These are phyloP conservation scores for Chrysanthemum seticuspe DNA, from an alignment of 129 eudicot genomes.

Conservation along the genomic window DNA sequence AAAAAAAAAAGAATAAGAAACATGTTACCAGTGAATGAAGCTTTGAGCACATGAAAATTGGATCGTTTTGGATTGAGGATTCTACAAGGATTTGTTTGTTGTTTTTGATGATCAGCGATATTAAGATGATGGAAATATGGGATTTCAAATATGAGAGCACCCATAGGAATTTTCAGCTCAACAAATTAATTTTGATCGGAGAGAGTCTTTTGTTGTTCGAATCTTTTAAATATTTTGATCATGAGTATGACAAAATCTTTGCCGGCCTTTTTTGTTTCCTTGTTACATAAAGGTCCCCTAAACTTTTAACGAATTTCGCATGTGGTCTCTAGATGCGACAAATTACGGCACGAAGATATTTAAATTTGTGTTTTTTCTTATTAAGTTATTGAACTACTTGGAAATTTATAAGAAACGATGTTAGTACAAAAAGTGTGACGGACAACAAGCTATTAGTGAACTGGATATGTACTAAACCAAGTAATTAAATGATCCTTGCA, in stretches of 20 bases:
- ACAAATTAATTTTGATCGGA: conserved; percentile 4
- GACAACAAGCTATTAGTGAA: too few relatives aligned
- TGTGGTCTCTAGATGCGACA: too few relatives aligned
- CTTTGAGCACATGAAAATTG: conserved; percentile 11
- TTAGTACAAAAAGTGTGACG: too few relatives aligned
- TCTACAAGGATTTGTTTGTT: conserved; percentile 19
- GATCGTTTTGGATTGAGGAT: conserved; percentile 22
- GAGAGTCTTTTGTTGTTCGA: neutral
- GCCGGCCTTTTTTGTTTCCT: neutral
- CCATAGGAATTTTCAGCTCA: conserved; percentile 17
- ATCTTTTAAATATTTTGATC: neutral
- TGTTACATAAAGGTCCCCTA: too few relatives aligned
- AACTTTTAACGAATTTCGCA: too few relatives aligned
- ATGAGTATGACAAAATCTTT: neutral
- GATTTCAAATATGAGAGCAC: conserved; percentile 32
- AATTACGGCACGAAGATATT: too few relatives aligned
- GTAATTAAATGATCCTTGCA: too few relatives aligned
- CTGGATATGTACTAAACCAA: too few relatives aligned
- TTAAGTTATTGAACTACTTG: too few relatives aligned
- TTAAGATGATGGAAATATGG: conserved; percentile 8
- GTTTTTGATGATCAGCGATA: conserved; percentile 5
- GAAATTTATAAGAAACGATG: too few relatives aligned
- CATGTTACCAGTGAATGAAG: conserved; percentile 44
- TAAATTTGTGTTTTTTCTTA: too few relatives aligned
- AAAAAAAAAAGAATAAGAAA: neutral